Conservation (phyloP, 139 green algal genomes). For the Chlamydomonas urium region DNA sequence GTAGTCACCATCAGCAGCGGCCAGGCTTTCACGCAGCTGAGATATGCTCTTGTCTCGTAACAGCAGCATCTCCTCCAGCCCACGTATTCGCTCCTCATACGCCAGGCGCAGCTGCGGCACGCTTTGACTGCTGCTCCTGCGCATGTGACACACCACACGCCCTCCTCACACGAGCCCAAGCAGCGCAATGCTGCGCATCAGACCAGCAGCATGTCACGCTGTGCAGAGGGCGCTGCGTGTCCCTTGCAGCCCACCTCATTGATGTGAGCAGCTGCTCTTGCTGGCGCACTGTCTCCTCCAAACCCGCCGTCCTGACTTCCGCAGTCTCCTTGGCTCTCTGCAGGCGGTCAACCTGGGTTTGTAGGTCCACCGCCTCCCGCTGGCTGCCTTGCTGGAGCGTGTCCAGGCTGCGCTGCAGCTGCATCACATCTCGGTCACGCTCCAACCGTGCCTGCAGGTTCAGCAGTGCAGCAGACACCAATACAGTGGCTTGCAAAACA, state of each 20-base stretch:
- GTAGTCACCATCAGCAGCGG: conserved; percentile 20
- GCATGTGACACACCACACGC: neutral
- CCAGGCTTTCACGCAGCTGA: conserved; percentile 25
- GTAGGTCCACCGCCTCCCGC: conserved; percentile 12
- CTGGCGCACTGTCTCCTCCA: conserved; percentile 14
- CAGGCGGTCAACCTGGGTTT: conserved; percentile 11
- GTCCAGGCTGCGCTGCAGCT: conserved; percentile 3
- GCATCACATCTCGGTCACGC: conserved; percentile 1
- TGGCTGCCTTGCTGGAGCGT: neutral
- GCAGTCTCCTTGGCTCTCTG: conserved; percentile 10
- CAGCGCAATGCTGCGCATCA: neutral
- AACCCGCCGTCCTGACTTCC: conserved; percentile 19
- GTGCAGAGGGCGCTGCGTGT: neutral
- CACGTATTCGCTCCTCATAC: conserved; percentile 31
- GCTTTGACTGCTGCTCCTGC: neutral
- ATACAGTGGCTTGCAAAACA: neutral
- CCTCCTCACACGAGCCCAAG: neutral
- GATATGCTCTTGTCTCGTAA: conserved; percentile 14
- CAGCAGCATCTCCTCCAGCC: conserved; percentile 25
- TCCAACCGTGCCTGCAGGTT: neutral
- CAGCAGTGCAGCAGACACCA: neutral
- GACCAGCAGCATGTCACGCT: neutral
- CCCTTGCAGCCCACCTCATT: conserved; percentile 10
- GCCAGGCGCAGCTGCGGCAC: neutral
- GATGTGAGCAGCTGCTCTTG: conserved; percentile 21